A percentile compares a stretch with the other conserved stretches of the same genome.
These are phyloP conservation scores for Boletus speciosus DNA, from an alignment of 768 basidiomycete genomes.

Conservation along the genomic window DNA sequence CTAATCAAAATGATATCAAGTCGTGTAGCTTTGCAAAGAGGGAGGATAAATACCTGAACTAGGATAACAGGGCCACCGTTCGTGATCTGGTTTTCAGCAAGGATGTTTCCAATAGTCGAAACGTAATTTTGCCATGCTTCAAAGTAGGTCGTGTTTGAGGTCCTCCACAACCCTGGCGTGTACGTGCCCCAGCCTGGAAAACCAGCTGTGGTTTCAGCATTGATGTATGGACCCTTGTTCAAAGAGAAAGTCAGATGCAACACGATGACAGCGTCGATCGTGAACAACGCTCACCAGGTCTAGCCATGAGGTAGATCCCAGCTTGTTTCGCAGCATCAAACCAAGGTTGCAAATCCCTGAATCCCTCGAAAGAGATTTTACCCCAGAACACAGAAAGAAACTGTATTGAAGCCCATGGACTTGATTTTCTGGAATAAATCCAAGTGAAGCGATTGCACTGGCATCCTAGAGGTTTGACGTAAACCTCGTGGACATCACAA, in stretches of 20 bases:
- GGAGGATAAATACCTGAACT: slow-evolving; percentile 15
- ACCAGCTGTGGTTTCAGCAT: slow-evolving; percentile 33
- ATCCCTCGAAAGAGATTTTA: slow-evolving; percentile 50
- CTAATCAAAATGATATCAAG: slow-evolving; percentile 20
- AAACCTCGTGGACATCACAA: not conserved
- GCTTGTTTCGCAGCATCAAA: slow-evolving; percentile 29
- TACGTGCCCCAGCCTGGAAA: slow-evolving; percentile 61
- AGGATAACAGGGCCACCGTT: slow-evolving; percentile 57
- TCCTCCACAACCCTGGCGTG: slow-evolving; percentile 46
- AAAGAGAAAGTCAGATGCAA: not conserved
- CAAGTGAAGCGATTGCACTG: slow-evolving; percentile 34
- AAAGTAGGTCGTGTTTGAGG: slow-evolving; percentile 45
- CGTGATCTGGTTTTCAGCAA: slow-evolving; percentile 54
- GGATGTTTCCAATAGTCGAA: slow-evolving; percentile 45
- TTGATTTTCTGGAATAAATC: slow-evolving; percentile 65
- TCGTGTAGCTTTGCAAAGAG: slow-evolving; percentile 29
- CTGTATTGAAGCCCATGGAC: slow-evolving; percentile 35
- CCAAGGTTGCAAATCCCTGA: slow-evolving; percentile 32
- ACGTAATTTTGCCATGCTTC: slow-evolving; percentile 57
- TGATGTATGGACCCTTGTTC: slow-evolving; percentile 26
- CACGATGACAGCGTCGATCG: not conserved
- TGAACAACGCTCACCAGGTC: slow-evolving; percentile 18
- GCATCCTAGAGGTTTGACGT: slow-evolving; percentile 21
- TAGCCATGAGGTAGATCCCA: slow-evolving; percentile 27
- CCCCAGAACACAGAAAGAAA: slow-evolving; percentile 64